These are phyloP conservation scores for Saturnispora bothae DNA, from an alignment of 805 yeast species.

Conservation along the genomic window DNA sequence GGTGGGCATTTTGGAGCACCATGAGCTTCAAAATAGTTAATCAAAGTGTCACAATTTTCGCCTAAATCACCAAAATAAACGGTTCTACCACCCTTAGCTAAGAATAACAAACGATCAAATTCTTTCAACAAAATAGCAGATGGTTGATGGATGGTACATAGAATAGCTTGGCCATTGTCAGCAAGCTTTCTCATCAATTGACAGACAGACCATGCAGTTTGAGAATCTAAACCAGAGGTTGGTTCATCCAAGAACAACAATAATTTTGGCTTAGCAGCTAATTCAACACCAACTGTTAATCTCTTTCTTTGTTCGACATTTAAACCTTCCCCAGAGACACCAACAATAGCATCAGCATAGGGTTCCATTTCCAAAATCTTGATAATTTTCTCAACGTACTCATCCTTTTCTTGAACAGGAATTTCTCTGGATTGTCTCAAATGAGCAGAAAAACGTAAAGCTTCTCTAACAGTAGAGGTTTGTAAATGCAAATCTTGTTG, in stretches of 20 bases:
- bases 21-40: slow-evolving; percentile 52
- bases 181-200: slow-evolving; percentile 42
- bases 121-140: slow-evolving; percentile 69
- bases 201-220: slow-evolving; percentile 51
- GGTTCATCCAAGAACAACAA: slow-evolving; percentile 51
- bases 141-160: slow-evolving; percentile 78
- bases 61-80: slow-evolving; percentile 73
- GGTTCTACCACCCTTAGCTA: slow-evolving; percentile 62
- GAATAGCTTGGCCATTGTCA: slow-evolving; percentile 43
- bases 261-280: slow-evolving; percentile 45
- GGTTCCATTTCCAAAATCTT: slow-evolving; percentile 38
- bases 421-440: slow-evolving; percentile 35
- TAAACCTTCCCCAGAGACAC: slow-evolving; percentile 39
- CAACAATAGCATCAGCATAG: slow-evolving; percentile 48
- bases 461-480: slow-evolving; percentile 44
- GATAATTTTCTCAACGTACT: slow-evolving; percentile 42
- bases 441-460: slow-evolving; percentile 40
- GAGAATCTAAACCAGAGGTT: slow-evolving; percentile 50
- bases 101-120: slow-evolving; percentile 64
- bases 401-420: slow-evolving; percentile 35
- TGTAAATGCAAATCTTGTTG: slow-evolving; percentile 48
- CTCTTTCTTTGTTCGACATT: slow-evolving; percentile 47
- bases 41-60: slow-evolving; percentile 40
- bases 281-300: slow-evolving; percentile 46
- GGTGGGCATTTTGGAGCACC: slow-evolving; percentile 62